Base-by-base conservation (phyloP, 208 protist species). In the Trypanosoma mega region DNA sequence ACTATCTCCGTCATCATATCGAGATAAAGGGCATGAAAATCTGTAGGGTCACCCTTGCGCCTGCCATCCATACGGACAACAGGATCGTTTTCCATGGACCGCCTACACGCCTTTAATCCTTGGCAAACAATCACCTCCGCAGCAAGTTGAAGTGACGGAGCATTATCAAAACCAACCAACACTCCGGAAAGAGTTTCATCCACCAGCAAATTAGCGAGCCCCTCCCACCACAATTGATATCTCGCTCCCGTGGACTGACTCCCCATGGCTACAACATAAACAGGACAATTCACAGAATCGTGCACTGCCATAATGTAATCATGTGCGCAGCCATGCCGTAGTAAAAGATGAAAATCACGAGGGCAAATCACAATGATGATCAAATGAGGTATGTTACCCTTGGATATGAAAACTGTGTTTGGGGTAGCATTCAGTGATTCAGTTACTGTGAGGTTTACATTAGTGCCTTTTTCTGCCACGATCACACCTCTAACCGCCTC, bases 1-100 rank as follows among this genome's bases (percentile, higher is more conserved):
- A 66, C 70, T 29, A 92, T 68, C 50, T 92, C 85, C 1, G 66
- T 68, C 16, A 92, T 65, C 81, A 92, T 89, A 45, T 65, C 68
- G 30, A 72, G 66, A 62, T 90, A 92, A 37, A 92, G 60, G 3
- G 64, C 72, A 45, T 85, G 76, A 68, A 85, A 89, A 47, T 92
- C 82, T 2, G 62, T 82, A 1, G 85, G 80, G 24, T 86, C 65
- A 56, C 74, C 79, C 58, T 92, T 92, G 18, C 72, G 70, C 41
- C 71, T 56, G 4, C 67, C 67, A 41, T 92, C 81, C 0, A 64
- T 64, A 5, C 85, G 81, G 18, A 87, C 64, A 31, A 75, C 31
- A 39, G 76, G 79, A 29, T 90, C 80, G 26, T 36, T 46, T 46
- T 82, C 79, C 2, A 9, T 39, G 30, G 78, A 63, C 24, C 74